Evolutionary conservation across 768 basidiomycete species (phyloP).

Genomic region (Pleurotus giganteus): DNA sequence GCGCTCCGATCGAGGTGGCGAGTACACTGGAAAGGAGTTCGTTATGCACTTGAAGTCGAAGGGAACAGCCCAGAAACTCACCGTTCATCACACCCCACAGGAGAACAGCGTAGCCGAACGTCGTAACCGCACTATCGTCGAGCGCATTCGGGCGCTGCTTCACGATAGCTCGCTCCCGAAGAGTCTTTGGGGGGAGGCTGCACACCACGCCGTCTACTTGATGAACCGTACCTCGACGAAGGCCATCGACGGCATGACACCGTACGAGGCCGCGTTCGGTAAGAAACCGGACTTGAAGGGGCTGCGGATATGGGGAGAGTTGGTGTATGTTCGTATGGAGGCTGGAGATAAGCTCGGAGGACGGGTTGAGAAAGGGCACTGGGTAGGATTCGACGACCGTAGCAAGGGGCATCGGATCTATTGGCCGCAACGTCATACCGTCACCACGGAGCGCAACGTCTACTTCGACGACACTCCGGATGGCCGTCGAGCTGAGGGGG

Average conservation of each 20-base stretch:
- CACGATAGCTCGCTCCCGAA: constrained; percentile 23
- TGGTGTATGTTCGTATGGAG: constrained; percentile 26
- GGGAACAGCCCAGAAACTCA: constrained; percentile 19
- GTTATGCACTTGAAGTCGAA: constrained; percentile 15
- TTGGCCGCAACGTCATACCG: constrained; percentile 18
- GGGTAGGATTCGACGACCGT: constrained; percentile 33
- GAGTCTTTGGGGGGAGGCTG: constrained; percentile 32
- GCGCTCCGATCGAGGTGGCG: constrained; percentile 26
- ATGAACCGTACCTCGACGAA: constrained; percentile 24
- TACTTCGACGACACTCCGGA: constrained; percentile 16
- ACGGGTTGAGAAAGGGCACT: constrained; percentile 20
- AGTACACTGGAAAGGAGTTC: constrained; percentile 24
- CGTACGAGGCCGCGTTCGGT: constrained; percentile 18
- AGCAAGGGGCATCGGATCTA: constrained; percentile 32
- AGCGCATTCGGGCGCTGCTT: constrained; percentile 31
- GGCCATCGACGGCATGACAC: constrained; percentile 19
- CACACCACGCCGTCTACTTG: constrained; percentile 22
- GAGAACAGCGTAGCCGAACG: constrained; percentile 39
- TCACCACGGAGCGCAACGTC: constrained; percentile 30
- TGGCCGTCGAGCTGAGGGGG: constrained; percentile 23
- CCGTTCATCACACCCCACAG: constrained; percentile 25
- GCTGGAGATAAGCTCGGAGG: constrained; percentile 26
- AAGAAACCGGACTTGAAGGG: constrained; percentile 20
- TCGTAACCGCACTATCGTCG: constrained; percentile 27
- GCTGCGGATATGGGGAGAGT: constrained; percentile 20